Conservation (phyloP, 2,329 filamentous ascomycete species). For the Sphaceloma murrayae region DNA sequence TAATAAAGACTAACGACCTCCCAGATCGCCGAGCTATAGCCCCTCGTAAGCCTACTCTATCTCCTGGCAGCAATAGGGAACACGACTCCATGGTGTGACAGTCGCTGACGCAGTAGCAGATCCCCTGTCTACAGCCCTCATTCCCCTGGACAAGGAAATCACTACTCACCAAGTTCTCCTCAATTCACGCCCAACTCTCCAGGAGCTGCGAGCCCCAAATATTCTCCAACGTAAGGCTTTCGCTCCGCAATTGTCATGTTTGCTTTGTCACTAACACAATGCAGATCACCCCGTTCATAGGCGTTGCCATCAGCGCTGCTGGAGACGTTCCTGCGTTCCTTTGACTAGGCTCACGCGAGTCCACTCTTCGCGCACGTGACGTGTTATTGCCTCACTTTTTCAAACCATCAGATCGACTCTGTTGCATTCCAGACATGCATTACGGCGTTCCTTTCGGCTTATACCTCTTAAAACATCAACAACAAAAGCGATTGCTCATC, state of each 20-base stretch:
- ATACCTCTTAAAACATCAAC: background rate
- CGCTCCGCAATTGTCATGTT: background rate
- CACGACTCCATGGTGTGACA: background rate
- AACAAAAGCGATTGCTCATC: background rate
- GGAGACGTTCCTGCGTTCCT: slow-evolving; percentile 24
- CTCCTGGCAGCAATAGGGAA: background rate
- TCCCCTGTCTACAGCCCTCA: slow-evolving; percentile 51
- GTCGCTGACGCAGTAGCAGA: slow-evolving; percentile 28
- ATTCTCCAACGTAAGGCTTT: slow-evolving; percentile 39
- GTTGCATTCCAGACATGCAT: background rate
- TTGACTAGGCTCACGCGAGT: slow-evolving; percentile 28
- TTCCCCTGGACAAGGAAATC: slow-evolving; percentile 31
- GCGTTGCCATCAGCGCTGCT: slow-evolving; percentile 12
- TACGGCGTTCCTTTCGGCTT: background rate
- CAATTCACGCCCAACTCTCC: slow-evolving; percentile 23
- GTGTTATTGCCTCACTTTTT: background rate
- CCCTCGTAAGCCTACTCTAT: slow-evolving; percentile 27
- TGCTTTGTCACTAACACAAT: background rate
- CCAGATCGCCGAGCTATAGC: slow-evolving; percentile 35
- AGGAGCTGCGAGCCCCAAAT: slow-evolving; percentile 34
- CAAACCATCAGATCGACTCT: background rate
- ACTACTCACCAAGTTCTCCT: slow-evolving; percentile 27
- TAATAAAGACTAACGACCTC: no score
- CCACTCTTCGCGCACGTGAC: background rate
- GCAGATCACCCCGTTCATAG: slow-evolving; percentile 24